Evolutionary conservation across 306 rosid genomes (phyloP).

Genomic region (Sphenostylis stenocarpa): DNA sequence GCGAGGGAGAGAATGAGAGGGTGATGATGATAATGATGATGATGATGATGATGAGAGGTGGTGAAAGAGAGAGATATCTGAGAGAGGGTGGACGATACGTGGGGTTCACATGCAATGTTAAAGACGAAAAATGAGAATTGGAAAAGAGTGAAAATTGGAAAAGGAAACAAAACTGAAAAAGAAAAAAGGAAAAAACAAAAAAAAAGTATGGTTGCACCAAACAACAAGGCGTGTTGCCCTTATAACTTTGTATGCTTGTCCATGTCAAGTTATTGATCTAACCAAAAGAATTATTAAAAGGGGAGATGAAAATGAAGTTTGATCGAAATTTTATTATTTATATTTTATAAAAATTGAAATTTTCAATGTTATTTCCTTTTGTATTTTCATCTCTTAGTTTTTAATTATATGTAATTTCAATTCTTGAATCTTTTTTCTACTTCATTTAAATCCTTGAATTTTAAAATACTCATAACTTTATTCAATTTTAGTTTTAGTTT

Average conservation of each 20-base stretch:
- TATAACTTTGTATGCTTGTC: neutral
- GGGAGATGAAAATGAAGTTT: too few species aligned
- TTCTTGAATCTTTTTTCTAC: too few species aligned
- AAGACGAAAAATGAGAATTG: neutral
- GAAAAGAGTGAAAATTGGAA: neutral
- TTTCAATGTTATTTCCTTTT: too few species aligned
- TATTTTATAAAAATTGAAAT: too few species aligned
- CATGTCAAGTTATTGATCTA: neutral
- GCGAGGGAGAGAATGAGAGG: constrained; percentile 42
- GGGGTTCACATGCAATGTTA: constrained; percentile 34
- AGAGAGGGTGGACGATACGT: constrained; percentile 26
- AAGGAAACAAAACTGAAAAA: neutral
- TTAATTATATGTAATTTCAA: too few species aligned
- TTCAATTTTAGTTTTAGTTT: too few species aligned
- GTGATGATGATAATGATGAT: constrained; percentile 28
- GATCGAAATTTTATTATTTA: too few species aligned
- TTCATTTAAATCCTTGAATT: too few species aligned
- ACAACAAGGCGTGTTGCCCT: neutral
- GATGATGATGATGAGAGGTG: constrained; percentile 31
- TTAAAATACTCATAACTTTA: too few species aligned
- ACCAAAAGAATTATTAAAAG: neutral
- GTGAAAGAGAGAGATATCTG: constrained; percentile 38
- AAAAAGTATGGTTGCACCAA: neutral
- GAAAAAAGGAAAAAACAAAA: neutral
- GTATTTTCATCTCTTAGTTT: too few species aligned